Evolutionary conservation across 345 rosid species (phyloP).

Genomic region (Populus pruinosa): DNA sequence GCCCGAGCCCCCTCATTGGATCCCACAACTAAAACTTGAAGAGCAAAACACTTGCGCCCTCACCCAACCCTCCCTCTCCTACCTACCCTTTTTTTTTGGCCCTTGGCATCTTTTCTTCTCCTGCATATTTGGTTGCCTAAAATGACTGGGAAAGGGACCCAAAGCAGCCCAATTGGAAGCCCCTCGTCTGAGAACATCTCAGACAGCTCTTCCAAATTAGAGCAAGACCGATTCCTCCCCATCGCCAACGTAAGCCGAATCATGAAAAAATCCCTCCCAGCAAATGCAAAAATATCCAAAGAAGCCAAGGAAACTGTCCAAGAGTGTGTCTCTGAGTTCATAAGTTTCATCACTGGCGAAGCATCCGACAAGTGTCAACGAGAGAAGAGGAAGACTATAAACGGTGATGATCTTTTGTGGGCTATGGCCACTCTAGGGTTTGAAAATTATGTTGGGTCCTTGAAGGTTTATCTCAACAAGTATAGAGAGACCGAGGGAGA

Average conservation of each 20-base stretch:
- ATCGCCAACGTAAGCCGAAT: slow-evolving; percentile 30
- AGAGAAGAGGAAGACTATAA: slow-evolving; percentile 29
- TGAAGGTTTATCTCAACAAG: slow-evolving; percentile 19
- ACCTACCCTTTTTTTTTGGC: no score
- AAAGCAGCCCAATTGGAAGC: slow-evolving; percentile 39
- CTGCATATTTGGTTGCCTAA: not conserved
- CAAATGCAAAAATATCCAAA: slow-evolving; percentile 28
- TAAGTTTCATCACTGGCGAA: slow-evolving; percentile 29
- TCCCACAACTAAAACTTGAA: slow-evolving; percentile 16
- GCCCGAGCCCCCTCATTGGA: not conserved
- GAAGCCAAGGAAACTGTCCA: slow-evolving; percentile 30
- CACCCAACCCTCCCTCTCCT: no score
- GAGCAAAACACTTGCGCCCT: not conserved
- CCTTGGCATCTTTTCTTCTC: not conserved
- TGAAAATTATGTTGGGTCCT: slow-evolving; percentile 21
- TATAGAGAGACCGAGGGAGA: slow-evolving; percentile 26
- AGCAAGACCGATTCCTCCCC: slow-evolving; percentile 26
- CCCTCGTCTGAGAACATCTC: slow-evolving; percentile 40
- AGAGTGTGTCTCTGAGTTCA: slow-evolving; percentile 31
- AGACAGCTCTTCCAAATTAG: slow-evolving; percentile 26
- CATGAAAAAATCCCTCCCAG: slow-evolving; percentile 28
- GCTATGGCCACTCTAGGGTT: slow-evolving; percentile 28
- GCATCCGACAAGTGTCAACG: slow-evolving; percentile 31
- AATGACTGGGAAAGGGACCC: slow-evolving; percentile 41
- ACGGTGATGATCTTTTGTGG: slow-evolving; percentile 29